Evolutionary conservation across 2,329 filamentous ascomycete species (phyloP).

Genomic region (Penicillium sp.): DNA sequence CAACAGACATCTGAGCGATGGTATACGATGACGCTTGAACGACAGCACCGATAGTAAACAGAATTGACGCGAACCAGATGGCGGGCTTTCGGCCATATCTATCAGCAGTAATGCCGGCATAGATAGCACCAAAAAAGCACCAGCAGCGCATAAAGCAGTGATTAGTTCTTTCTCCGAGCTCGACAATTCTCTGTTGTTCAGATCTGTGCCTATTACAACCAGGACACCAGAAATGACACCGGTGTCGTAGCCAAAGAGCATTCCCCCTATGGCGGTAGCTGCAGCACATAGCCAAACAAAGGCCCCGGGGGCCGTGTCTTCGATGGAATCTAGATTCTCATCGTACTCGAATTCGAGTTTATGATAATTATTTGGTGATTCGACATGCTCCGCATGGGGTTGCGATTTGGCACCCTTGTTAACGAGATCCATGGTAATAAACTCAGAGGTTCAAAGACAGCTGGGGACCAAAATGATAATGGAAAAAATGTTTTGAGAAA

Average conservation of each 20-base stretch:
- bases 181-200: slow-evolving; percentile 26
- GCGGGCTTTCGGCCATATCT: not conserved
- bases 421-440: too few relatives aligned
- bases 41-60: not conserved
- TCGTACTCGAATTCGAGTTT: too few relatives aligned
- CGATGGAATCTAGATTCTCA: not conserved
- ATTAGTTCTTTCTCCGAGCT: not conserved
- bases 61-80: not conserved
- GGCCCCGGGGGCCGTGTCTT: slow-evolving; percentile 43
- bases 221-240: slow-evolving; percentile 47
- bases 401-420: too few relatives aligned
- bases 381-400: too few relatives aligned
- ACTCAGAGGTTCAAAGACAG: too few relatives aligned
- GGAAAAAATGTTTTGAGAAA: too few relatives aligned
- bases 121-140: not conserved
- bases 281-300: slow-evolving; percentile 51
- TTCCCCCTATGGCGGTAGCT: slow-evolving; percentile 48
- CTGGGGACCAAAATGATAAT: too few relatives aligned
- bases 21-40: not conserved
- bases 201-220: slow-evolving; percentile 42
- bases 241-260: slow-evolving; percentile 50
- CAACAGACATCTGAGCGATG: not conserved
- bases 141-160: not conserved
- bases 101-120: not conserved
- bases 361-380: too few relatives aligned